Evolutionary conservation across 208 protist species (phyloP).

Genomic region (Crithidia brevicula): DNA sequence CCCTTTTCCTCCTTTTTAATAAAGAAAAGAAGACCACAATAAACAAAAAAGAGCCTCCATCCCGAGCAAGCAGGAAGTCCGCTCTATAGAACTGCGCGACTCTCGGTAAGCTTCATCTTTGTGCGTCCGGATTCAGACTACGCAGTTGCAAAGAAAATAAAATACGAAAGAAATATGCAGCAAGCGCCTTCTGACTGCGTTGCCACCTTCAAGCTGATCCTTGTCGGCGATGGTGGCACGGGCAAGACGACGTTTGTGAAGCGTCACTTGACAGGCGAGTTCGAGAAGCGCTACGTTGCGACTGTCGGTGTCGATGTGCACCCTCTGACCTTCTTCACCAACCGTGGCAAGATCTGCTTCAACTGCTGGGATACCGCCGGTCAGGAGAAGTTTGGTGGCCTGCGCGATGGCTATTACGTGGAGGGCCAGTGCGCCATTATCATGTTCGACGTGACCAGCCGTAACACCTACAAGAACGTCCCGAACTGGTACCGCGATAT

Average conservation of each 20-base stretch:
- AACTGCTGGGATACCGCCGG: constrained; percentile 99
- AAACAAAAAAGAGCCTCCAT: constrained; percentile 14
- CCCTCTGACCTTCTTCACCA: constrained; percentile 99
- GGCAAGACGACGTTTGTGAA: constrained; percentile 99
- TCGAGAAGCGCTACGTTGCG: constrained; percentile 99
- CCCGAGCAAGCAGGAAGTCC: background rate
- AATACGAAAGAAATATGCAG: constrained; percentile 45
- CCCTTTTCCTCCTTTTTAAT: background rate
- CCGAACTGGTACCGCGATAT: constrained; percentile 99
- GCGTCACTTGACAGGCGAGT: constrained; percentile 99
- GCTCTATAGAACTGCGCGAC: constrained; percentile 1
- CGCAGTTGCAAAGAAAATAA: background rate
- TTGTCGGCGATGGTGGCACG: constrained; percentile 99
- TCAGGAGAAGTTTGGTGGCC: constrained; percentile 99
- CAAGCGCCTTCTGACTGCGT: constrained; percentile 58
- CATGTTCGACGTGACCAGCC: constrained; percentile 99
- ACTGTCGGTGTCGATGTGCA: constrained; percentile 97
- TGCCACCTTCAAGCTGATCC: constrained; percentile 98
- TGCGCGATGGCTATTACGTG: constrained; percentile 99
- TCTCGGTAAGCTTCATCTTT: background rate
- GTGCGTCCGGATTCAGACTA: background rate
- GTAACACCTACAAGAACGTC: constrained; percentile 99
- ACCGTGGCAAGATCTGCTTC: constrained; percentile 98
- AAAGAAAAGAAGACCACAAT: too few relatives aligned
- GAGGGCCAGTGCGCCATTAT: constrained; percentile 99